Evolutionary conservation across 1,284 basidiomycete genomes (phyloP).

Genomic region (Leccinum griseonigrum): DNA sequence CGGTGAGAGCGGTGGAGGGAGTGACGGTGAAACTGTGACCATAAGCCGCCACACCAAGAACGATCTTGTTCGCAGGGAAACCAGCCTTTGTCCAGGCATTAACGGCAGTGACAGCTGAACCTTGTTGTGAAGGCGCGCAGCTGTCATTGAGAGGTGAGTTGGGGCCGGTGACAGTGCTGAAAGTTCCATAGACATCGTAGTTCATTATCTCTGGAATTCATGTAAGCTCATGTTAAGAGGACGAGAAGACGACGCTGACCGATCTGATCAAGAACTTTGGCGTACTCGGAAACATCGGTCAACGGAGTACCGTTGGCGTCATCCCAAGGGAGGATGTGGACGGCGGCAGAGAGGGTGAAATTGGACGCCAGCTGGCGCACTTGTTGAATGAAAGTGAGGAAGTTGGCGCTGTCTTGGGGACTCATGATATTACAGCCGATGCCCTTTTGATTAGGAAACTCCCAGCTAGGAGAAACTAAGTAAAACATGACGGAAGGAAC

Average conservation of each 20-base stretch:
- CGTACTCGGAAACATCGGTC: constrained; percentile 67
- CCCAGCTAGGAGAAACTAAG: constrained; percentile 61
- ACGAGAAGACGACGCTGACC: constrained; percentile 25
- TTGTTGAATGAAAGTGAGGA: constrained; percentile 72
- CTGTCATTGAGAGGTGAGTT: constrained; percentile 81
- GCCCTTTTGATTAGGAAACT: constrained; percentile 74
- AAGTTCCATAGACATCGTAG: constrained; percentile 76
- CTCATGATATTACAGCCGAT: constrained; percentile 72
- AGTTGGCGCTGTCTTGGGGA: constrained; percentile 65
- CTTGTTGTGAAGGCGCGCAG: constrained; percentile 65
- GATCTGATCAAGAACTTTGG: constrained; percentile 74
- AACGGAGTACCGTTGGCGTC: constrained; percentile 56
- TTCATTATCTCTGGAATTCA: constrained; percentile 64
- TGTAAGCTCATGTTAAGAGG: constrained; percentile 19
- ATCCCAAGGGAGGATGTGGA: constrained; percentile 65
- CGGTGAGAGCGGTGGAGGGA: constrained; percentile 38
- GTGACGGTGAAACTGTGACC: constrained; percentile 55
- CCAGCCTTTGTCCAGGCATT: constrained; percentile 74
- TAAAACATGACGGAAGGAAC: not conserved
- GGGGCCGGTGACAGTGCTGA: constrained; percentile 59
- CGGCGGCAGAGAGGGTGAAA: constrained; percentile 74
- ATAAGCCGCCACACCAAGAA: constrained; percentile 80
- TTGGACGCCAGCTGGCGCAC: constrained; percentile 60
- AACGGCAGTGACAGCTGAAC: constrained; percentile 76
- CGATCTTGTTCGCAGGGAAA: constrained; percentile 75